A percentile compares a stretch with the other conserved stretches of the same genome.
Evolutionary conservation across 208 protist species (phyloP).

Genomic region (Leishmania arabica): DNA sequence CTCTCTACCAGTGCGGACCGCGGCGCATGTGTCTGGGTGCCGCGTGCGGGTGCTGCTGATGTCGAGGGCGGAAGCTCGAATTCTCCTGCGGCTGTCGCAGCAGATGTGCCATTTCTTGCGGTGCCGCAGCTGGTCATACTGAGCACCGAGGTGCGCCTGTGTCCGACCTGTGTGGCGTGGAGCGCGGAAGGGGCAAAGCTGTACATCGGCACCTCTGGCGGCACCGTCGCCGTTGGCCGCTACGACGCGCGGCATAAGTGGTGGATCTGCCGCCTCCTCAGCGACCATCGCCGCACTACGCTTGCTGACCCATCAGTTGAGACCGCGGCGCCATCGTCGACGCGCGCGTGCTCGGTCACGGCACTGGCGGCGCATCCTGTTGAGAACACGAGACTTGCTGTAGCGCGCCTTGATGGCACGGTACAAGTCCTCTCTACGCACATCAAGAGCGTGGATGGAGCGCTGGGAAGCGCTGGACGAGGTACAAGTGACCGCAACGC

Average conservation of each 20-base stretch:
- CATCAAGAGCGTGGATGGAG: conserved; percentile 53
- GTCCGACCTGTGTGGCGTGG: conserved; percentile 49
- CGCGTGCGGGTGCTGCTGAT: background rate
- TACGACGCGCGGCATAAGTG: conserved; percentile 50
- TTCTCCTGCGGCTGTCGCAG: background rate
- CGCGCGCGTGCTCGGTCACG: conserved; percentile 15
- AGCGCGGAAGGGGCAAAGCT: conserved; percentile 50
- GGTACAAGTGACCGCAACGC: background rate
- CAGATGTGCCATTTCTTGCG: background rate
- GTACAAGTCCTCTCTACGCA: conserved; percentile 51
- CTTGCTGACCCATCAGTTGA: background rate
- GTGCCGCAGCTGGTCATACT: conserved; percentile 40
- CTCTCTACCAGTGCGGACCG: conserved; percentile 21
- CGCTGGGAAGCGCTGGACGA: background rate
- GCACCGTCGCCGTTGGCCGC: conserved; percentile 59
- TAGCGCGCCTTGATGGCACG: conserved; percentile 45
- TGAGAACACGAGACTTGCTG: conserved; percentile 46
- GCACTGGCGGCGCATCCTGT: conserved; percentile 50
- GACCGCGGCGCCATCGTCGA: background rate
- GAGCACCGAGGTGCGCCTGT: conserved; percentile 39
- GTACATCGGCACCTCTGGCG: conserved; percentile 51
- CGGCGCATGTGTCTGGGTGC: conserved; percentile 24
- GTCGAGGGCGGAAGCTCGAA: background rate
- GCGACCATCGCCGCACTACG: background rate
- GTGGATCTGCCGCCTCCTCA: conserved; percentile 59